phyloP scores from a whole-genome alignment of 805 yeast species.

The Ogataea henricii region DNA sequence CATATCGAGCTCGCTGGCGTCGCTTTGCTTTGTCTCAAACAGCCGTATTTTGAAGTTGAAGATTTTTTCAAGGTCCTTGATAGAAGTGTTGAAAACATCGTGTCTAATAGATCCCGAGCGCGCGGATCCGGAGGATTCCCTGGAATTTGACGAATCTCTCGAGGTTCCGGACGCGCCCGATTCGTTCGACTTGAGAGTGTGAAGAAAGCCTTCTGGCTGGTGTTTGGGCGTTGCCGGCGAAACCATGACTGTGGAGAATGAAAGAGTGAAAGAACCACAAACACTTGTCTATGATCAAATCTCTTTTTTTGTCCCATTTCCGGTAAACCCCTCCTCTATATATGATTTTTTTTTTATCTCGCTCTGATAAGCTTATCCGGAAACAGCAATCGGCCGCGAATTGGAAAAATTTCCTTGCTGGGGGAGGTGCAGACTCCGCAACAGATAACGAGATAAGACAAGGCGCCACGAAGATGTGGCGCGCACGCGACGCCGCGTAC shows the following conservation, averaged over 20 bases:
- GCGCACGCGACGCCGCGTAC: constrained; percentile 5
- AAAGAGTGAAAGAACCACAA: background rate
- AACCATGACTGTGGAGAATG: background rate
- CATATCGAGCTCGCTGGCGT: constrained; percentile 17
- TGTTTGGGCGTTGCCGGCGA: background rate
- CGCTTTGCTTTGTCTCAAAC: constrained; percentile 11
- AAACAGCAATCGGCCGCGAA: constrained; percentile 7
- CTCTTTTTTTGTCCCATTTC: background rate
- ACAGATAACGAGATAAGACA: constrained; percentile 6
- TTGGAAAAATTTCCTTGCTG: constrained; percentile 3
- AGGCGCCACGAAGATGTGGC: background rate
- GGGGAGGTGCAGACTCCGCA: constrained; percentile 8
- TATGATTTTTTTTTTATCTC: background rate
- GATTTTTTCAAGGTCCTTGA: constrained; percentile 26
- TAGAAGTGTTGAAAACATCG: constrained; percentile 22
- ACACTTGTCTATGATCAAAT: too few species aligned
- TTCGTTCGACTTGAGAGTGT: constrained; percentile 2
- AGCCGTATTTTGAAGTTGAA: constrained; percentile 26
- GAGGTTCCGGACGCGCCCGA: background rate
- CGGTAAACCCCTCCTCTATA: constrained; percentile 1
- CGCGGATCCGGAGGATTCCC: background rate
- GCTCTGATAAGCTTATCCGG: constrained; percentile 6
- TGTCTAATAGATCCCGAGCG: constrained; percentile 1
- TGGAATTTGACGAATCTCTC: background rate
- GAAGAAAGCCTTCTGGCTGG: background rate